Percentiles rank a stretch among this genome's conserved stretches.
Conservation (phyloP, 164 flowering plant species). For the Vitis riparia region DNA sequence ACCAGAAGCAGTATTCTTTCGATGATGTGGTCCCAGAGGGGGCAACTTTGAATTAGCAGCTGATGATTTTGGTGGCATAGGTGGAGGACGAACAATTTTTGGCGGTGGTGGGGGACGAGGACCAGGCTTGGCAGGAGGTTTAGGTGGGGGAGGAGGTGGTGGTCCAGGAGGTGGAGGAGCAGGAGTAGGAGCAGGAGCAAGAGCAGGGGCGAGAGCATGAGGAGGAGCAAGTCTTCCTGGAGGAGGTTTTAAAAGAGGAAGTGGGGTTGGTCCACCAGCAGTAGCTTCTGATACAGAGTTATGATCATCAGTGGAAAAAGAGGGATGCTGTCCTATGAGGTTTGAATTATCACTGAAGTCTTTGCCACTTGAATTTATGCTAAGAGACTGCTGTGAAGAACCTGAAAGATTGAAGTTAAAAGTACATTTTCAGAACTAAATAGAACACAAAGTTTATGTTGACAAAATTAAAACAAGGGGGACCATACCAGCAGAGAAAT, state of each 20-base stretch:
- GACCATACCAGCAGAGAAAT: conserved; percentile 35
- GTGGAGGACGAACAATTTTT: conserved; percentile 41
- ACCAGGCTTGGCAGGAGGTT: conserved; percentile 8
- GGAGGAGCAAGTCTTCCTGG: conserved; percentile 30
- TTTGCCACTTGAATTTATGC: conserved; percentile 31
- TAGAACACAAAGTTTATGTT: background rate
- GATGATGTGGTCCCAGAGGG: conserved; percentile 29
- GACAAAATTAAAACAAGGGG: background rate
- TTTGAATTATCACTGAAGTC: conserved; percentile 18
- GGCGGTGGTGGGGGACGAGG: conserved; percentile 23
- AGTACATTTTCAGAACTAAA: background rate
- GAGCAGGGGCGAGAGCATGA: conserved; percentile 16
- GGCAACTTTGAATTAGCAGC: conserved; percentile 22
- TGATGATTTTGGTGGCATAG: conserved; percentile 39
- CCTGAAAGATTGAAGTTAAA: conserved; percentile 41
- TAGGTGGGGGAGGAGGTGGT: conserved; percentile 43
- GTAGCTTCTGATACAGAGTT: conserved; percentile 21
- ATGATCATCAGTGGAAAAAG: conserved; percentile 25
- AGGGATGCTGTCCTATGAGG: conserved; percentile 14
- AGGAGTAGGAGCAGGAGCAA: conserved; percentile 22
- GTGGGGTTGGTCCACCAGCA: conserved; percentile 12
- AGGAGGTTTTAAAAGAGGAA: conserved; percentile 34
- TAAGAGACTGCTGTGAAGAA: conserved; percentile 47
- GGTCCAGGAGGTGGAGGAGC: conserved; percentile 33
- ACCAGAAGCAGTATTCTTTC: conserved; percentile 19